Base-by-base conservation (phyloP, 306 rosid species). In the Abrus precatorius region DNA sequence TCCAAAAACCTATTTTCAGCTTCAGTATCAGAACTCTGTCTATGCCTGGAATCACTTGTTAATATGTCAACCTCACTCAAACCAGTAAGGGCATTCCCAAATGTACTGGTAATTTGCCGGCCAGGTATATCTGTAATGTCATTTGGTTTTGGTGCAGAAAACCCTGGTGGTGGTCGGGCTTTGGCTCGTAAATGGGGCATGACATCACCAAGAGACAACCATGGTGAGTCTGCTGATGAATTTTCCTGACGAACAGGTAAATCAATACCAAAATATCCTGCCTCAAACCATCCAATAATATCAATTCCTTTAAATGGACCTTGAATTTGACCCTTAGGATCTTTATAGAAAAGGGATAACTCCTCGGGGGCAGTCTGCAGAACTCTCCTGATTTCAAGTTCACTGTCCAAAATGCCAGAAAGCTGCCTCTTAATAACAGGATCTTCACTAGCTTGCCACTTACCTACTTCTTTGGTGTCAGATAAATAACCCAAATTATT, bases 181-280 rank as follows among this genome's bases (percentile, higher is more conserved):
- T 96, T 96, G 53, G 98, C 90, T 48, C 92, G 93, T 78, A 96
- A 86, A 89, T 96, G 99, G n/a, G 99, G 99, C 99, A 96, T 96
- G 12, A 69, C 90, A 84, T 93, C 98, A 59, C 97, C 99, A 53
- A 96, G 99, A 62, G 97, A 67, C 30, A 69, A 29, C 91, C 97
- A 96, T 2, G 98, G 92, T 7, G 84, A 68, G 68, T 90, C 97
- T 52, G 55, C 83, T 2, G 91, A 80, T 12, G 97, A 89, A 77
- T 72, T 84, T 82, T 77, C 89, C 76, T 48, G 82, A 34, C 92
- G 89, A 49, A 93, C 98, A 62, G 83, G 91, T 81, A 96, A 86
- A 74, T 96, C 99, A 66, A 96, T 89, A 74, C 99, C 99, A 90
- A 96, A 96, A 85, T 93, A 96, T 34, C 97, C 99, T 63, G 89